Percentiles rank a stretch among this genome's conserved stretches.
Evolutionary conservation across 345 rosid genomes (phyloP).

Genomic region (Euphorbia peplus): DNA sequence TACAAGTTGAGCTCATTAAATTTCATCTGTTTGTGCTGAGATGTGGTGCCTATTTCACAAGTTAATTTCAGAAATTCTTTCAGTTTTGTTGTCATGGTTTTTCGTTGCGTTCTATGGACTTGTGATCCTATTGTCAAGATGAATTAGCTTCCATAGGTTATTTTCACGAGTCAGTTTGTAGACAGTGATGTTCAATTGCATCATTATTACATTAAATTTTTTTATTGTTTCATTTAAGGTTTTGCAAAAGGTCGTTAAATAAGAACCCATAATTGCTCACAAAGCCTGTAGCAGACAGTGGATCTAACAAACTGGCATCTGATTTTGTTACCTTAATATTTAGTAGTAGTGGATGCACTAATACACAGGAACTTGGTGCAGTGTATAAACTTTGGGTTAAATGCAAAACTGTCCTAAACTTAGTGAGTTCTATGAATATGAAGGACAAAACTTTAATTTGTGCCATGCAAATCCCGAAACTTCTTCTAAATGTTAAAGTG

Average conservation of each 20-base stretch:
- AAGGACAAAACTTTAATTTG: not conserved
- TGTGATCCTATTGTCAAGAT: not conserved
- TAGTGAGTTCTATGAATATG: not conserved
- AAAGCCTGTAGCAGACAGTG: not conserved
- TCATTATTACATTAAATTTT: not conserved
- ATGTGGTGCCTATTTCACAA: slow-evolving; percentile 1
- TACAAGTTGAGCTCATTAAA: slow-evolving; percentile 12
- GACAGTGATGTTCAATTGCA: not conserved
- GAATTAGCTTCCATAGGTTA: not conserved
- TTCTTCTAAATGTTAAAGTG: too few relatives aligned
- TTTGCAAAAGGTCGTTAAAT: not conserved
- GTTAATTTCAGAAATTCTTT: slow-evolving; percentile 7
- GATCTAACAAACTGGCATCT: not conserved
- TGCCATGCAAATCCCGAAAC: not conserved
- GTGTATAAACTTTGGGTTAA: not conserved
- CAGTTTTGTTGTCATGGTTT: not conserved
- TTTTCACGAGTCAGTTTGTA: not conserved
- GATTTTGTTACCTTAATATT: not conserved
- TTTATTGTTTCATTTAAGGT: not conserved
- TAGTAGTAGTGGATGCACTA: not conserved
- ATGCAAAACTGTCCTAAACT: too few relatives aligned
- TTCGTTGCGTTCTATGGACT: not conserved
- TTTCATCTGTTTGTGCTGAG: not conserved
- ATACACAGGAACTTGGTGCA: not conserved
- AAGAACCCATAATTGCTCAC: not conserved